Evolutionary conservation across 805 yeast species (phyloP).

Genomic region (Aciculoconidium aculeatum): DNA sequence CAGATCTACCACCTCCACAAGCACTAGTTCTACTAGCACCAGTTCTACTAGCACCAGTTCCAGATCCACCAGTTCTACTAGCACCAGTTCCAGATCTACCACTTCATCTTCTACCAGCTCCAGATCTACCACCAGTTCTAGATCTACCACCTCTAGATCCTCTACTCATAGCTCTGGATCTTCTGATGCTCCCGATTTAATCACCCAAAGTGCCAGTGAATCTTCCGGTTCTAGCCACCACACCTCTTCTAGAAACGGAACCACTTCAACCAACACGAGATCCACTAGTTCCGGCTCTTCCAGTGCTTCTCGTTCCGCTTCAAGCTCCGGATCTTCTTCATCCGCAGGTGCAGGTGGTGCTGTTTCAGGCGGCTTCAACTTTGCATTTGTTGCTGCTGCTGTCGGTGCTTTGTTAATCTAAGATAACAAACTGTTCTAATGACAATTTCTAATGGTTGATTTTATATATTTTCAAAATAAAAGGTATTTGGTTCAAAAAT

Average conservation of each 20-base stretch:
- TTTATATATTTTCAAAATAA: conserved; percentile 1
- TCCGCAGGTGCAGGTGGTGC: conserved; percentile 3
- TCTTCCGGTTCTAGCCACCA: conserved; percentile 1
- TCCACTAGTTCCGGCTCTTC: conserved; percentile 5
- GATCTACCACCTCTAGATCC: conserved; percentile 3
- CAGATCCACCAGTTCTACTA: conserved; percentile 11
- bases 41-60: conserved; percentile 4
- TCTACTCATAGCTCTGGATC: conserved; percentile 5
- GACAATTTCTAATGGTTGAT: neutral
- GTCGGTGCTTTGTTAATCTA: conserved; percentile 18
- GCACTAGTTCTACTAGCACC: neutral
- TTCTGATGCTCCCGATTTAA: too few species aligned
- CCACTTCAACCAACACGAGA: neutral
- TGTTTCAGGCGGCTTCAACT: conserved; percentile 9
- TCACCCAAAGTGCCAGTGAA: conserved; percentile 1
- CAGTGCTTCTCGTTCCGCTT: conserved; percentile 6
- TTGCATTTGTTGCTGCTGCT: conserved; percentile 13
- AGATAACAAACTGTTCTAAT: neutral
- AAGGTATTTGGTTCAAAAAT: neutral
- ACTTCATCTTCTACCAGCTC: conserved; percentile 13
- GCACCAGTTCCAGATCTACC: conserved; percentile 7
- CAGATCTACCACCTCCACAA: conserved; percentile 1
- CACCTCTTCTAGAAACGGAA: neutral
- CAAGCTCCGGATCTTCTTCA: conserved; percentile 3
- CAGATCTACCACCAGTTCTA: conserved; percentile 7